Evolutionary conservation across 257 asterid genomes (phyloP).

Genomic region (Lycium barbarum): DNA sequence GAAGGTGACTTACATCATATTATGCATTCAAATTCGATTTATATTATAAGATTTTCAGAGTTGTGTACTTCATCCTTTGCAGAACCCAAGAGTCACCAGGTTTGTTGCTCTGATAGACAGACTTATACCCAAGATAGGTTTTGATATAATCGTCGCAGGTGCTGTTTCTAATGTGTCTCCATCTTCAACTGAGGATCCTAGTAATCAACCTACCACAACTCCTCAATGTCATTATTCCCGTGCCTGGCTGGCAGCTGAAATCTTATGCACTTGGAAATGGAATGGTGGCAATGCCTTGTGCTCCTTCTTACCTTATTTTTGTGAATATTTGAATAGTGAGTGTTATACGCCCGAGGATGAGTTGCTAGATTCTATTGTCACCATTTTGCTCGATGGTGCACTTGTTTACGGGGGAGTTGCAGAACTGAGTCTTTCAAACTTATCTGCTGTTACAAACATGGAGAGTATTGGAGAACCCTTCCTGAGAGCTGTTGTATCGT

Average conservation of each 20-base stretch:
- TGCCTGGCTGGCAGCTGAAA: slow-evolving; percentile 98
- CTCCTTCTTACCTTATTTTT: slow-evolving; percentile 71
- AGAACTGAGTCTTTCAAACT: slow-evolving; percentile 51
- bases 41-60: slow-evolving; percentile 33
- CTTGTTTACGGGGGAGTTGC: slow-evolving; percentile 70
- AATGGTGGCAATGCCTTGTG: slow-evolving; percentile 72
- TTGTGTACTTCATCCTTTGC: slow-evolving; percentile 38
- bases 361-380: slow-evolving; percentile 66
- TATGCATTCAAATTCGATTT: slow-evolving; percentile 10
- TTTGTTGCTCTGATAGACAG: slow-evolving; percentile 72
- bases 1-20: slow-evolving; percentile 10
- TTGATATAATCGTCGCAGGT: slow-evolving; percentile 72
- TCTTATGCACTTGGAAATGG: slow-evolving; percentile 97
- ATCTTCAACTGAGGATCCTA: slow-evolving; percentile 50
- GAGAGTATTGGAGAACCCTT: slow-evolving; percentile 79
- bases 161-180: slow-evolving; percentile 45
- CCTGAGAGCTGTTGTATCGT: slow-evolving; percentile 72
- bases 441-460: slow-evolving; percentile 68
- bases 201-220: slow-evolving; percentile 40
- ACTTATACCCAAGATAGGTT: slow-evolving; percentile 71
- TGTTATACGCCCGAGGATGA: slow-evolving; percentile 38
- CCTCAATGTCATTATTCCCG: slow-evolving; percentile 62
- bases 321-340: slow-evolving; percentile 56
- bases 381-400: slow-evolving; percentile 88
- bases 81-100: slow-evolving; percentile 63